phyloP scores from a whole-genome alignment of 2,329 filamentous ascomycete species.

The Penicillium sclerotigenum region DNA sequence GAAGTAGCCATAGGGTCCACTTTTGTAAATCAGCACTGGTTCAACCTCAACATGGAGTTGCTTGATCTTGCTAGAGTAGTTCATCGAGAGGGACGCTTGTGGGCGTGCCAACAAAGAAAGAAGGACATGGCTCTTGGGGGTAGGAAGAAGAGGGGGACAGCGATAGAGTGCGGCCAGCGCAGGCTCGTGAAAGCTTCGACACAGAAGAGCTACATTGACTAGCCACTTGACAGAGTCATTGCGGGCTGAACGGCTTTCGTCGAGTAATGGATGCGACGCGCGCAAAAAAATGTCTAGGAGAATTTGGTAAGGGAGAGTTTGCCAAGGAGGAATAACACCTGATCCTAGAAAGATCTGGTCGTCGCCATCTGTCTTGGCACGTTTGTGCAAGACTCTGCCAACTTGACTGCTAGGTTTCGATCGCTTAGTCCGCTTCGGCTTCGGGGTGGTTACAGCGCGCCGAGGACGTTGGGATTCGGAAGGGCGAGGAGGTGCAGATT shows the following conservation, averaged over 20 bases:
- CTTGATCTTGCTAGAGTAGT: conserved; percentile 70
- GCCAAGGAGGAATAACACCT: conserved; percentile 54
- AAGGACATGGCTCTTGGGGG: conserved; percentile 49
- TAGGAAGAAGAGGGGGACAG: conserved; percentile 61
- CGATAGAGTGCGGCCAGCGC: conserved; percentile 70
- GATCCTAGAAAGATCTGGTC: conserved; percentile 20
- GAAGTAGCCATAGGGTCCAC: conserved; percentile 53
- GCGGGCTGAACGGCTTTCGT: conserved; percentile 29
- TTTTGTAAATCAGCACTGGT: conserved; percentile 53
- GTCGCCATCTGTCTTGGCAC: conserved; percentile 21
- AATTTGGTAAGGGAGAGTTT: conserved; percentile 64
- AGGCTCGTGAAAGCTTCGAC: conserved; percentile 65
- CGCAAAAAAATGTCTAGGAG: conserved; percentile 68
- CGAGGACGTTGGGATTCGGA: conserved; percentile 6
- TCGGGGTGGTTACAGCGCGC: conserved; percentile 9
- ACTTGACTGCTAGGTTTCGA: conserved; percentile 12
- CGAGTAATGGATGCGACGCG: conserved; percentile 58
- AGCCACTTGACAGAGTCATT: conserved; percentile 55
- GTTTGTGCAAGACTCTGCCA: conserved; percentile 26
- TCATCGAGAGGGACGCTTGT: conserved; percentile 50
- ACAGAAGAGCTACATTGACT: conserved; percentile 59
- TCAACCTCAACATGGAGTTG: conserved; percentile 67
- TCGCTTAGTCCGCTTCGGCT: conserved; percentile 8
- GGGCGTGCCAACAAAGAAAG: conserved; percentile 56
- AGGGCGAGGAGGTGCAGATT: conserved; percentile 6